Percentiles rank a stretch among this genome's conserved stretches.
Evolutionary conservation across 306 rosid genomes (phyloP).

Genomic region (Castanea sativa): DNA sequence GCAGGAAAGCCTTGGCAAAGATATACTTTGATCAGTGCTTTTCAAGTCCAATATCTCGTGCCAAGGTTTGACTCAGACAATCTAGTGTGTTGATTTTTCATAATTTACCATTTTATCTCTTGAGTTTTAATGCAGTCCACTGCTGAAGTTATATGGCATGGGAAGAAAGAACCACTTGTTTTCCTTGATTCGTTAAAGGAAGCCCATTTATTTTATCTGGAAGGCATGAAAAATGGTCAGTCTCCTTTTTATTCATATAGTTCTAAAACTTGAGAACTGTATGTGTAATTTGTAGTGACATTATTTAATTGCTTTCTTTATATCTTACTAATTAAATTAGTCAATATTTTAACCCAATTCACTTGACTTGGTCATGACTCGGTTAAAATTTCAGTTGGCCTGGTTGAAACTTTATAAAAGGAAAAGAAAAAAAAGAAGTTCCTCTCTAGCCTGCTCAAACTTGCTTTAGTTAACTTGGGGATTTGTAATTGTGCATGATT

Average conservation of each 20-base stretch:
- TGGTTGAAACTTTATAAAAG: background rate
- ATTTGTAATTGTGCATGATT: background rate
- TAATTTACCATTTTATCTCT: slow-evolving; percentile 3
- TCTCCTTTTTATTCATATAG: slow-evolving; percentile 1
- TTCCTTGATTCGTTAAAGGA: slow-evolving; percentile 68
- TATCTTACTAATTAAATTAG: background rate
- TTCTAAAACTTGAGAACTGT: background rate
- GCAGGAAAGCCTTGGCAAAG: slow-evolving; percentile 55
- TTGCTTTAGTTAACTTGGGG: background rate
- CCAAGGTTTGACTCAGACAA: slow-evolving; percentile 43
- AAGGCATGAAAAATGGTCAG: slow-evolving; percentile 88
- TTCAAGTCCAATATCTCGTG: slow-evolving; percentile 78
- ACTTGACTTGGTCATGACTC: background rate
- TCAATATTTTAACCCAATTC: background rate
- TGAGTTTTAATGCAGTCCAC: slow-evolving; percentile 56
- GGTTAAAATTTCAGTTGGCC: background rate
- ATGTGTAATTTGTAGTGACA: background rate
- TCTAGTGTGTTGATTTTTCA: background rate
- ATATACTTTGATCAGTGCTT: slow-evolving; percentile 60
- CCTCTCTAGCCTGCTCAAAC: background rate
- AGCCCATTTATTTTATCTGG: slow-evolving; percentile 64
- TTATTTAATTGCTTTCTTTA: background rate
- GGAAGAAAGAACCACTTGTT: slow-evolving; percentile 55
- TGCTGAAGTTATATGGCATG: slow-evolving; percentile 71
- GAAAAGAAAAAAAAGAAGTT: background rate